Evolutionary conservation across 202 grass and related monocot species (phyloP).

Genomic region (Musa balbisiana): DNA sequence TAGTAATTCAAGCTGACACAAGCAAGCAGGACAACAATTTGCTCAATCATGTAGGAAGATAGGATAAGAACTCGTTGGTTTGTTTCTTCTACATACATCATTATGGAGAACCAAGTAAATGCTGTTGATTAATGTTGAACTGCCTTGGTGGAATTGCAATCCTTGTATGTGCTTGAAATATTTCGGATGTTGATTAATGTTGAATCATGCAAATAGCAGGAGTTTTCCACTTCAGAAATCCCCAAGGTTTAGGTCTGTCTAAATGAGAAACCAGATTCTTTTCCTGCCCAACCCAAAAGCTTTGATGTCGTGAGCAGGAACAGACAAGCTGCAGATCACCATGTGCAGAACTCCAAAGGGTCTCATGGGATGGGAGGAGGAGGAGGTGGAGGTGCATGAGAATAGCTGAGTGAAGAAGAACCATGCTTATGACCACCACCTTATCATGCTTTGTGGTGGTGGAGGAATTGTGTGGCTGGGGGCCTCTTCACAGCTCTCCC

Average conservation of each 20-base stretch:
- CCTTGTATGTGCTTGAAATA: too few relatives aligned
- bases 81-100: too few relatives aligned
- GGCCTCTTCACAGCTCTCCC: conserved; percentile 2
- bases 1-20: too few relatives aligned
- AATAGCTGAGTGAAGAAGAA: conserved; percentile 1
- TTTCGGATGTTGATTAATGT: too few relatives aligned
- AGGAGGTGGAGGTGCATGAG: neutral
- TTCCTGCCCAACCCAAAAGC: neutral
- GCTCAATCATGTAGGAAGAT: too few relatives aligned
- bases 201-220: neutral
- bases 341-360: neutral
- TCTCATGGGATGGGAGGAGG: neutral
- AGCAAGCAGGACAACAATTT: too few relatives aligned
- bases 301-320: neutral
- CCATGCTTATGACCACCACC: neutral
- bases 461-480: neutral
- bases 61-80: too few relatives aligned
- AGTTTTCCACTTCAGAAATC: too few relatives aligned
- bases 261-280: neutral
- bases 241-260: neutral
- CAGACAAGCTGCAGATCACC: conserved; percentile 6
- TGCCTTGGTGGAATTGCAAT: too few relatives aligned
- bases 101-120: too few relatives aligned
- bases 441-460: neutral
- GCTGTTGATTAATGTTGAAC: too few relatives aligned